Percentiles rank a stretch among this genome's conserved stretches.
phyloP scores from a whole-genome alignment of 2,329 filamentous ascomycete genomes.

The Neonectria neomacrospora region DNA sequence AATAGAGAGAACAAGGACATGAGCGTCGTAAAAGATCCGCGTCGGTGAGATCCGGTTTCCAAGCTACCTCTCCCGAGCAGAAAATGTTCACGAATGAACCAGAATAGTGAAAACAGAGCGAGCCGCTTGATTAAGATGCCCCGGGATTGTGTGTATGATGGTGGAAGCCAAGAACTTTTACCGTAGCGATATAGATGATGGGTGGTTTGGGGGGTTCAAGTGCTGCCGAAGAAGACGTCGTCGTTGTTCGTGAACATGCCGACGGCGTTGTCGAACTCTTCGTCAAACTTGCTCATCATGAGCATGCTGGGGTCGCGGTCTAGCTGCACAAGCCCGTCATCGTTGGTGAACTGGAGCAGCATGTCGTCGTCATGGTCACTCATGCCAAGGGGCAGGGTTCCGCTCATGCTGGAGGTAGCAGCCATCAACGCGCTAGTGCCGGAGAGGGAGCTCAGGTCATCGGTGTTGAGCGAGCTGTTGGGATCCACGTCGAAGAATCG shows the following conservation, averaged over 20 bases:
- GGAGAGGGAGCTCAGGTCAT: slow-evolving; percentile 47
- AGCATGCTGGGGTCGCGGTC: slow-evolving; percentile 61
- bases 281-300: slow-evolving; percentile 65
- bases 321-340: slow-evolving; percentile 56
- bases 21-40: slow-evolving; percentile 37
- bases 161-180: slow-evolving; percentile 27
- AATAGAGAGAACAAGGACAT: slow-evolving; percentile 34
- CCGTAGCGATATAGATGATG: slow-evolving; percentile 8
- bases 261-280: slow-evolving; percentile 61
- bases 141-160: slow-evolving; percentile 21
- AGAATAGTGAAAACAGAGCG: slow-evolving; percentile 20
- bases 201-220: slow-evolving; percentile 31
- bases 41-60: slow-evolving; percentile 19
- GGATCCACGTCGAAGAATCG: slow-evolving; percentile 61
- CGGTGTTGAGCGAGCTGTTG: slow-evolving; percentile 47
- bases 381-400: slow-evolving; percentile 48
- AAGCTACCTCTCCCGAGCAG: slow-evolving; percentile 16
- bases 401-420: slow-evolving; percentile 47
- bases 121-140: slow-evolving; percentile 28
- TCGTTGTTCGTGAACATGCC: slow-evolving; percentile 64
- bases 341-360: slow-evolving; percentile 55
- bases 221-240: slow-evolving; percentile 63
- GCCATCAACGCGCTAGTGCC: slow-evolving; percentile 48
- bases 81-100: slow-evolving; percentile 24
- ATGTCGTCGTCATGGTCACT: slow-evolving; percentile 58